Percentiles rank a stretch among this genome's conserved stretches.
Evolutionary conservation across 805 yeast genomes (phyloP).

Genomic region (Lipomyces mesembrius): DNA sequence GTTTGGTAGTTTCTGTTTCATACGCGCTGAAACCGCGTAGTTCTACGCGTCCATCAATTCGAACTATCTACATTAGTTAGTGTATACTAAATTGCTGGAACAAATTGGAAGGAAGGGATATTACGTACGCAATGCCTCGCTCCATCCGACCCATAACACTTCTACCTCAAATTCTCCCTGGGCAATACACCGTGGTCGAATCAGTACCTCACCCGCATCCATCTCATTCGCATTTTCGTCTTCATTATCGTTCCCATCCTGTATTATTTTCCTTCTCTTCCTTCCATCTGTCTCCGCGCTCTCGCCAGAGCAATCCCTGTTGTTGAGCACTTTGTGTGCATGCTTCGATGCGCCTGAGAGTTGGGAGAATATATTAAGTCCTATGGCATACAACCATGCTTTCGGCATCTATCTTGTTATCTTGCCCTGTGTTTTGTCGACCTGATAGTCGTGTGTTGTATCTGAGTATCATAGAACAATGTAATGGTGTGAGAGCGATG

Average conservation of each 20-base stretch:
- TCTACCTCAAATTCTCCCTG: constrained; percentile 10
- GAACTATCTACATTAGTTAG: constrained; percentile 12
- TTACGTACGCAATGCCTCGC: constrained; percentile 18
- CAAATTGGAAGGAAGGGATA: neutral
- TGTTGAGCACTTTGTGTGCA: neutral
- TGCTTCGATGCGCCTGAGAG: constrained; percentile 9
- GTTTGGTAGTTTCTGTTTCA: constrained; percentile 3
- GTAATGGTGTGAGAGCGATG: neutral
- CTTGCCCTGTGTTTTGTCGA: neutral
- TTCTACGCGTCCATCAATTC: constrained; percentile 18
- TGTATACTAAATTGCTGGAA: neutral
- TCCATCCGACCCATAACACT: constrained; percentile 29
- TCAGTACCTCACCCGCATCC: constrained; percentile 5
- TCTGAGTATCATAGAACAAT: neutral
- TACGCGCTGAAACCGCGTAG: constrained; percentile 27
- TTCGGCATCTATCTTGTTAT: constrained; percentile 10
- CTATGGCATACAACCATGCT: constrained; percentile 24
- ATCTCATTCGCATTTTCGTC: neutral
- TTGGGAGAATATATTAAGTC: constrained; percentile 18
- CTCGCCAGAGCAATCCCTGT: neutral
- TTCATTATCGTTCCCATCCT: neutral
- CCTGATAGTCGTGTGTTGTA: neutral
- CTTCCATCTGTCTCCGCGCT: neutral
- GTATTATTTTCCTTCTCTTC: neutral
- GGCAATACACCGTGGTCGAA: constrained; percentile 12